A percentile compares a stretch with the other conserved stretches of the same genome.
Conservation (phyloP, 768 basidiomycete species). For the Polyporus arcularius region DNA sequence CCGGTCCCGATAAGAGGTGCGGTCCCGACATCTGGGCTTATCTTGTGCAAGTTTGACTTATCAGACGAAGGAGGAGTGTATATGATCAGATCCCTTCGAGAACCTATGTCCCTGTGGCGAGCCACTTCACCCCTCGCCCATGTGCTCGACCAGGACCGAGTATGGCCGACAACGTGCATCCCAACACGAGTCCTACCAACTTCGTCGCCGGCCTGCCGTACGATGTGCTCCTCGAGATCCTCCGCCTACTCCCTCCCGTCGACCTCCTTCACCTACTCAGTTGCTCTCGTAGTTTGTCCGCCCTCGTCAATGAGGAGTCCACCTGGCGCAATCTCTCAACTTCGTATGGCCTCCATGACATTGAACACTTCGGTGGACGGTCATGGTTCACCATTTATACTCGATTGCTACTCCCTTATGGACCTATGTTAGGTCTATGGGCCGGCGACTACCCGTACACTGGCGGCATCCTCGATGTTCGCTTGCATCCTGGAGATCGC, state of each 20-base stretch:
- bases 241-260: background rate
- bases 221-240: conserved; percentile 11
- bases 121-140: background rate
- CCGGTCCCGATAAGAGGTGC: background rate
- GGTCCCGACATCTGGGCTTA: background rate
- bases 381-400: conserved; percentile 20
- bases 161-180: background rate
- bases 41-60: background rate
- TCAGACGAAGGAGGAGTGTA: background rate
- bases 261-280: conserved; percentile 16
- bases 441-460: conserved; percentile 22
- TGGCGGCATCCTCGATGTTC: conserved; percentile 19
- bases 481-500: background rate
- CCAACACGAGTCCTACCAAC: background rate
- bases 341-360: conserved; percentile 13
- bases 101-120: background rate
- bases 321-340: conserved; percentile 15
- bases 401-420: conserved; percentile 16
- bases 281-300: conserved; percentile 12
- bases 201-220: conserved; percentile 3
- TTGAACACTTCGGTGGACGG: conserved; percentile 14
- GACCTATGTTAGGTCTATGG: conserved; percentile 21
- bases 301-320: conserved; percentile 7
- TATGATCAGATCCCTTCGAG: background rate
- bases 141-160: background rate